phyloP scores from a whole-genome alignment of 345 rosid species.

The Eutrema heterophyllum region DNA sequence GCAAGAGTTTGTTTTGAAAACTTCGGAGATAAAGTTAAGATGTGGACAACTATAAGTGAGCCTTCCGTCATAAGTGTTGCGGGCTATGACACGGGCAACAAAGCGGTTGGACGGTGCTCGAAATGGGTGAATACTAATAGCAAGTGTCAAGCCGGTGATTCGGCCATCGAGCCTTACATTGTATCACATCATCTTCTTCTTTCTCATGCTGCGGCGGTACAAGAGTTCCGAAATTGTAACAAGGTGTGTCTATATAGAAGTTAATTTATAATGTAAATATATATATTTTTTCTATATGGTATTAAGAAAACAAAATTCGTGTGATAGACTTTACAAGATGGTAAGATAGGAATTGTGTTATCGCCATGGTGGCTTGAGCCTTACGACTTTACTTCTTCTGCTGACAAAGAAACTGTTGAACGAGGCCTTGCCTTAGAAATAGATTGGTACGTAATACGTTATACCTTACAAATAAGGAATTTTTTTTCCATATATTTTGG shows the following conservation, averaged over 20 bases:
- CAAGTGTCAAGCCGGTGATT: slow-evolving; percentile 32
- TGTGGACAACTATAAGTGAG: slow-evolving; percentile 51
- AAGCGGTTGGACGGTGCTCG: slow-evolving; percentile 34
- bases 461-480: not conserved
- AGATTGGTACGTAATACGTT: slow-evolving; percentile 9
- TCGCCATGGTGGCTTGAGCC: slow-evolving; percentile 26
- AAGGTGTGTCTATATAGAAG: not conserved
- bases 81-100: slow-evolving; percentile 26
- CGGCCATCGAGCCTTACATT: slow-evolving; percentile 24
- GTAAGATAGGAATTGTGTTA: slow-evolving; percentile 29
- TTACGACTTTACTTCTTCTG: slow-evolving; percentile 1
- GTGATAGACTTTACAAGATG: slow-evolving; percentile 13
- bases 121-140: slow-evolving; percentile 14
- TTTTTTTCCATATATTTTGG: not conserved
- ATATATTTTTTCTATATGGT: not conserved
- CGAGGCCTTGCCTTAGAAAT: slow-evolving; percentile 14
- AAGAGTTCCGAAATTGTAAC: slow-evolving; percentile 24
- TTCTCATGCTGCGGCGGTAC: slow-evolving; percentile 26
- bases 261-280: not conserved
- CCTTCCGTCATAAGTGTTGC: slow-evolving; percentile 26
- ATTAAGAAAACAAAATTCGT: not conserved
- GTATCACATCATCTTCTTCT: slow-evolving; percentile 31
- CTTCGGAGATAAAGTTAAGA: slow-evolving; percentile 44
- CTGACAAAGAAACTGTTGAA: slow-evolving; percentile 19
- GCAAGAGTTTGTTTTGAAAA: slow-evolving; percentile 36